Percentiles rank a stretch among this genome's conserved stretches.
These are phyloP conservation scores for Calonectria leucothoes DNA, from an alignment of 2,329 filamentous ascomycete genomes.

Conservation along the genomic window DNA sequence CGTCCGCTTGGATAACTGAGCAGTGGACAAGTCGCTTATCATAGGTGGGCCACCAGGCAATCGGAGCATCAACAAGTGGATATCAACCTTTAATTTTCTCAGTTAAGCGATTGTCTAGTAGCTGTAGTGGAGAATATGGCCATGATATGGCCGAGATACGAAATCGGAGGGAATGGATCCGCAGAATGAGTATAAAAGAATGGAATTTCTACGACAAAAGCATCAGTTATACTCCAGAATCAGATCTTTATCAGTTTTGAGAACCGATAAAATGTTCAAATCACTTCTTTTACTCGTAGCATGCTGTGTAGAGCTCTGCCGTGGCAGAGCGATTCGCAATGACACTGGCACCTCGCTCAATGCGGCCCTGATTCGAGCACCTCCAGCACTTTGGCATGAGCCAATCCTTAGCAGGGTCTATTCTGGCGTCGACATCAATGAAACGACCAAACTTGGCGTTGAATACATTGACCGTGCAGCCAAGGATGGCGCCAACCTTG, in stretches of 20 bases:
- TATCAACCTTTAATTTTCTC: neutral
- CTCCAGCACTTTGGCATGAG: conserved; percentile 11
- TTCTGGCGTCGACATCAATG: conserved; percentile 3
- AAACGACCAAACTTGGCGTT: neutral
- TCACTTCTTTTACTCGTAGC: neutral
- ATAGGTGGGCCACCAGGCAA: neutral
- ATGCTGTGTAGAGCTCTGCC: neutral
- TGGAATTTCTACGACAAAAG: too few relatives aligned
- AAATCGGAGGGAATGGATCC: neutral
- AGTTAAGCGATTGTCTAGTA: neutral
- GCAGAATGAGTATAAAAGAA: neutral
- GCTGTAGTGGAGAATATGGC: neutral
- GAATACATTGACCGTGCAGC: conserved; percentile 9
- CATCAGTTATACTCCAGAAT: neutral
- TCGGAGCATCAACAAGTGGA: neutral
- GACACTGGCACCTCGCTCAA: conserved; percentile 17
- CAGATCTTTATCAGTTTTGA: neutral
- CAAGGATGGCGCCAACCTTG: neutral
- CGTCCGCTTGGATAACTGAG: neutral
- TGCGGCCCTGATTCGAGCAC: conserved; percentile 2
- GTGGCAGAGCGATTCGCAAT: neutral
- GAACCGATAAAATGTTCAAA: neutral
- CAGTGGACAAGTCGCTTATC: neutral
- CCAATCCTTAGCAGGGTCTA: conserved; percentile 9
- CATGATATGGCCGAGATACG: neutral